Base-by-base conservation (phyloP, 129 eudicot species). In the Lactuca sativa region DNA sequence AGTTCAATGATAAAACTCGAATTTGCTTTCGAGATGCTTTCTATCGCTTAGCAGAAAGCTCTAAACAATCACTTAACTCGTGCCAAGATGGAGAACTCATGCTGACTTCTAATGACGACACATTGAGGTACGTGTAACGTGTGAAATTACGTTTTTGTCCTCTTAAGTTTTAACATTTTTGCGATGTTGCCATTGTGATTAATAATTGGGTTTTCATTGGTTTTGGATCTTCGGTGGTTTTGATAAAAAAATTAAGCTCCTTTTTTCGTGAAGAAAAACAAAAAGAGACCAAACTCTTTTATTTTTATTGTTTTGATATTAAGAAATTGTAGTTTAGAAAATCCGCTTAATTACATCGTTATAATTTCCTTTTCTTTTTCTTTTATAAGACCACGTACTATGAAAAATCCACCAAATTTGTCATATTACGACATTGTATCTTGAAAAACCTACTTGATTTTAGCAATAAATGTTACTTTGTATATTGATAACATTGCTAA, bases 31-130 rank as follows among this genome's bases (percentile, higher is more conserved):
- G 96, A 43, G 96, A 90, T 84, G 84, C 95, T 68, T 77, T 90
- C 59, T 90, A 90, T 62, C 93, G 96, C 66, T 93, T 90, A 70
- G 96, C 96, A 14, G 80, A 82, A 67, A 83, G 81, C 79, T 90
- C 96, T 5, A 82, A 79, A 76, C 78, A 80, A 37, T 65, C 77
- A 36, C 17, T 51, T 30, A 62, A 56, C 38, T 16, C 73, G 21
- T 65, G 32, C 70, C 84, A 71, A 49, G 77, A 64, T 47, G 82
- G 69, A 60, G 86, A 70, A 14, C 11, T 77, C 21, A 57, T 55
- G 55, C 54, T 71, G 76, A 76, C 61, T 52, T 59, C 75, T 48
- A 33, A 44, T 64, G 82, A 75, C 34, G 79, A 71, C 54, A 49
- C 71, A 41, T 9, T 44, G 8, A 86, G 86, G 92, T 86, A 78